These are phyloP conservation scores for Tolypocladium inflatum DNA, from an alignment of 2,329 filamentous ascomycete species.

Conservation along the genomic window DNA sequence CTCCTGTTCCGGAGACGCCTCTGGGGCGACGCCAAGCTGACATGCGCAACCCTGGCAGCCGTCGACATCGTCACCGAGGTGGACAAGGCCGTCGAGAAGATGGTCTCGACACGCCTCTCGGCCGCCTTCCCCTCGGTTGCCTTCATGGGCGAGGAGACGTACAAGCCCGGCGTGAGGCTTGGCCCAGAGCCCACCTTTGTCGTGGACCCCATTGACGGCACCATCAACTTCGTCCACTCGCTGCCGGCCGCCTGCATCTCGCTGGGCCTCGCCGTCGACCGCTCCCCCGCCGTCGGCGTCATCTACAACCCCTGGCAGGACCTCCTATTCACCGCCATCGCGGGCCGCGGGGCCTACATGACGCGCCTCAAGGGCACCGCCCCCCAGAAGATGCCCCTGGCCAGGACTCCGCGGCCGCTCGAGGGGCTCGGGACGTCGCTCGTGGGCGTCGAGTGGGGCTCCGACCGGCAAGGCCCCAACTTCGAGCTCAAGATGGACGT, in stretches of 20 bases:
- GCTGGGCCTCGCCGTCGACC: slow-evolving; percentile 58
- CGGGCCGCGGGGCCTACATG: slow-evolving; percentile 56
- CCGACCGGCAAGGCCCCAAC: slow-evolving; percentile 57
- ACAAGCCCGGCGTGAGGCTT: slow-evolving; percentile 54
- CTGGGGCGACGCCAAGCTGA: neutral
- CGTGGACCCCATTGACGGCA: slow-evolving; percentile 73
- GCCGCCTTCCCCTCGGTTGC: slow-evolving; percentile 43
- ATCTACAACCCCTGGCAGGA: slow-evolving; percentile 73
- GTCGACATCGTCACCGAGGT: slow-evolving; percentile 61
- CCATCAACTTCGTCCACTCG: slow-evolving; percentile 71
- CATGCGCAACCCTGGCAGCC: slow-evolving; percentile 28
- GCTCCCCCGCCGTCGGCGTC: slow-evolving; percentile 57
- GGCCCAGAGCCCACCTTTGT: slow-evolving; percentile 65
- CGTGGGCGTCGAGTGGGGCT: slow-evolving; percentile 67
- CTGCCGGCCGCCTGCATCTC: slow-evolving; percentile 70
- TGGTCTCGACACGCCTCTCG: slow-evolving; percentile 45
- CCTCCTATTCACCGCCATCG: slow-evolving; percentile 58
- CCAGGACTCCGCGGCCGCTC: slow-evolving; percentile 43
- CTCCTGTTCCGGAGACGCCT: neutral
- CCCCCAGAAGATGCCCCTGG: slow-evolving; percentile 29
- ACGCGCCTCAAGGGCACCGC: slow-evolving; percentile 32
- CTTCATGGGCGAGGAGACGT: slow-evolving; percentile 72
- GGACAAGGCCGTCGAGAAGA: slow-evolving; percentile 55
- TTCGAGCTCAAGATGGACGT: slow-evolving; percentile 60
- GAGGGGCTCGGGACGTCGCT: slow-evolving; percentile 52